Evolutionary conservation across 2,329 filamentous ascomycete genomes (phyloP).

Genomic region (Aspergillus persii): DNA sequence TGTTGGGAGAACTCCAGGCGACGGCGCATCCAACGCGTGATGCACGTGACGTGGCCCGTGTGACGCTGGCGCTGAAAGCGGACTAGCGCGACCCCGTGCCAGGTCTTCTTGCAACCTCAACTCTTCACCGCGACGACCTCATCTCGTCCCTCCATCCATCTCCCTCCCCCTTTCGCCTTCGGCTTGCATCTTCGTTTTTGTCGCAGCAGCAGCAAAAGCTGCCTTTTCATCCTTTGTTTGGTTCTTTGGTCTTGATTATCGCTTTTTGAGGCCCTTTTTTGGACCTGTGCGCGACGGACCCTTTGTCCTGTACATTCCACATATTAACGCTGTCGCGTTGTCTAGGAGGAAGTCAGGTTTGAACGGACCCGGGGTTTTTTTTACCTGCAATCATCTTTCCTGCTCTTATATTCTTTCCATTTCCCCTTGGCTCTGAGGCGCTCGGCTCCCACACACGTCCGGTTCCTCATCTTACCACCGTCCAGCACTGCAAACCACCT

Average conservation of each 20-base stretch:
- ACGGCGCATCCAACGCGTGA: background rate
- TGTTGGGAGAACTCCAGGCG: background rate
- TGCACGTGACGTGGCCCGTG: background rate
- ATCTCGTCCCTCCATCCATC: constrained; percentile 10
- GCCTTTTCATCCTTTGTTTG: background rate
- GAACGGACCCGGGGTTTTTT: constrained; percentile 13
- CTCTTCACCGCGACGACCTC: constrained; percentile 21
- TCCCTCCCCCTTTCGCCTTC: constrained; percentile 3
- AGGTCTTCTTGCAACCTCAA: constrained; percentile 22
- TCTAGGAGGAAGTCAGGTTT: constrained; percentile 17
- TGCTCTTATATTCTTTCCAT: constrained; percentile 19
- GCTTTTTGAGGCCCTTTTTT: background rate
- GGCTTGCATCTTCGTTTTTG: constrained; percentile 8
- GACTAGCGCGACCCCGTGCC: constrained; percentile 25
- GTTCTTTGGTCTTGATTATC: constrained; percentile 1
- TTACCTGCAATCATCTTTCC: constrained; percentile 14
- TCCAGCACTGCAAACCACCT: constrained; percentile 22
- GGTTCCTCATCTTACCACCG: constrained; percentile 22
- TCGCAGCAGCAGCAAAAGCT: background rate
- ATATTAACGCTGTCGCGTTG: constrained; percentile 12
- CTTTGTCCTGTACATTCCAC: constrained; percentile 6
- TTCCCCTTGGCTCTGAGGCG: constrained; percentile 18
- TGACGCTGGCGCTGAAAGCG: constrained; percentile 5
- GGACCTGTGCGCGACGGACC: background rate
- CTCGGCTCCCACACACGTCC: constrained; percentile 20